Conservation (phyloP, 2,329 filamentous ascomycete species). For the Parastagonospora avenae region DNA sequence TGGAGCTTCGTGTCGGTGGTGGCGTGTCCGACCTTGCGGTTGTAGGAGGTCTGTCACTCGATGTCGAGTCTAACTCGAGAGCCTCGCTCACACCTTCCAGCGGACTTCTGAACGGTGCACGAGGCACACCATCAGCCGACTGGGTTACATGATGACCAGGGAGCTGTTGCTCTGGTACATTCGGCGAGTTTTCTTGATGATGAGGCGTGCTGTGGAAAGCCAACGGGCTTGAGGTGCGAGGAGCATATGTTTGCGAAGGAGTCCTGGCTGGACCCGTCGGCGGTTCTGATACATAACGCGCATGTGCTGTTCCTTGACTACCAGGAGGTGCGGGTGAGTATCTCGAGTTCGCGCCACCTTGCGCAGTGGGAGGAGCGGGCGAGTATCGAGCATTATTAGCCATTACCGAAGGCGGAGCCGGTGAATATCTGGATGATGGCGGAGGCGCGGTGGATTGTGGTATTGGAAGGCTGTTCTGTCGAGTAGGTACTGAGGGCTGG, state of each 20-base stretch:
- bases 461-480: constrained; percentile 39
- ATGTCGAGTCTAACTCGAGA: constrained; percentile 30
- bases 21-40: constrained; percentile 40
- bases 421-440: constrained; percentile 27
- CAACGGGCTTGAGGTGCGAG: constrained; percentile 68
- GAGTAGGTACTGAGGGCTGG: constrained; percentile 35
- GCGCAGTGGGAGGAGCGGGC: constrained; percentile 46
- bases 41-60: constrained; percentile 23
- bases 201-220: constrained; percentile 55
- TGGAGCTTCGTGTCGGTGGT: constrained; percentile 32
- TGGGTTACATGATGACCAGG: constrained; percentile 34
- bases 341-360: constrained; percentile 33
- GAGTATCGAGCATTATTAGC: constrained; percentile 48
- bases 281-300: constrained; percentile 47
- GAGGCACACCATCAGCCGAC: constrained; percentile 32
- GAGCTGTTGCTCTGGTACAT: constrained; percentile 11
- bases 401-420: constrained; percentile 42
- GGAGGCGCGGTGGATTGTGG: constrained; percentile 36
- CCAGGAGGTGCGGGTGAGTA: constrained; percentile 50
- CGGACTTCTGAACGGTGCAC: constrained; percentile 32
- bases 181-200: constrained; percentile 23
- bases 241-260: constrained; percentile 61
- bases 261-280: constrained; percentile 37
- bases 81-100: constrained; percentile 42
- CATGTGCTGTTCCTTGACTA: constrained; percentile 40